phyloP scores from a whole-genome alignment of 306 rosid genomes.

The Urtica urens region DNA sequence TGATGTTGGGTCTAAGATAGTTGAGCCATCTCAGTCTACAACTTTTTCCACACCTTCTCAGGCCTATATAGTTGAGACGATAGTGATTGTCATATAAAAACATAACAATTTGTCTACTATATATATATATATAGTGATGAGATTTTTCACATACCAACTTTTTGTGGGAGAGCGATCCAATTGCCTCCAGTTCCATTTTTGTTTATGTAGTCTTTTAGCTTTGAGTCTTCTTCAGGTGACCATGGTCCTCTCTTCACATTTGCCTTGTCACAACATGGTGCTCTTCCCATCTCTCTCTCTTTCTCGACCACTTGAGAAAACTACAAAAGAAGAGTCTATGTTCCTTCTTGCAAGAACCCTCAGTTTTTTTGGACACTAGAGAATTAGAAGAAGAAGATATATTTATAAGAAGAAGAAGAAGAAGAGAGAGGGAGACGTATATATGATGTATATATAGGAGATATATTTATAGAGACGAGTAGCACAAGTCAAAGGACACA shows the following conservation, averaged over 20 bases:
- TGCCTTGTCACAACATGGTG: slow-evolving; percentile 94
- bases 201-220: slow-evolving; percentile 55
- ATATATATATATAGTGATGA: too few relatives aligned
- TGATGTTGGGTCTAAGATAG: slow-evolving; percentile 86
- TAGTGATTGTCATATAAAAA: too few relatives aligned
- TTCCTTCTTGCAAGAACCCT: background rate
- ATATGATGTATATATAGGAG: slow-evolving; percentile 9
- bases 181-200: slow-evolving; percentile 81
- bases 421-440: background rate
- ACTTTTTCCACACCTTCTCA: slow-evolving; percentile 89
- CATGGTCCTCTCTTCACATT: slow-evolving; percentile 95
- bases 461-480: slow-evolving; percentile 19
- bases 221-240: slow-evolving; percentile 93
- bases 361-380: slow-evolving; percentile 8
- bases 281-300: slow-evolving; percentile 59
- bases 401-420: background rate
- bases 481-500: slow-evolving; percentile 54
- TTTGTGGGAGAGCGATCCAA: slow-evolving; percentile 87
- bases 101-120: too few relatives aligned
- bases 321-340: background rate
- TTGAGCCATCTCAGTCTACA: slow-evolving; percentile 94
- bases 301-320: background rate
- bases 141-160: slow-evolving; percentile 62
- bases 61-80: too few relatives aligned
- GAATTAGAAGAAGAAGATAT: too few relatives aligned